These are phyloP conservation scores for Akebia trifoliata DNA, from an alignment of 164 flowering plant genomes.

Conservation along the genomic window DNA sequence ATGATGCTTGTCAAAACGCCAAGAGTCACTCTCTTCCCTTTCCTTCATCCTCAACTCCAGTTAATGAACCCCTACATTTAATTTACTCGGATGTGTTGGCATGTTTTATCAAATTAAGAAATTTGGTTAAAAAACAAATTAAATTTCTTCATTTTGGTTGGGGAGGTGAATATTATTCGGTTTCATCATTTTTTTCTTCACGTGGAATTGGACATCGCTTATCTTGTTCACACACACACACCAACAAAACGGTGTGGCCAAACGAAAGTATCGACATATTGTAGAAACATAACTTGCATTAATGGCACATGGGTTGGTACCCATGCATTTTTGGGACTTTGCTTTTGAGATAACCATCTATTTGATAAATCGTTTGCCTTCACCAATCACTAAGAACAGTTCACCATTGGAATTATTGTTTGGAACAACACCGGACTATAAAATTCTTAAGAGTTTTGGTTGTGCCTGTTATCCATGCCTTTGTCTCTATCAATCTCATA, in stretches of 20 bases:
- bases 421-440: background rate
- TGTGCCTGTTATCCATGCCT: constrained; percentile 9
- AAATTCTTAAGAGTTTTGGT: background rate
- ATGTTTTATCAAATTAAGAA: no score
- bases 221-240: no score
- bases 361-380: background rate
- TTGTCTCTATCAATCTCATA: constrained; percentile 3
- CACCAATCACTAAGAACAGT: background rate
- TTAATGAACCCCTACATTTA: background rate
- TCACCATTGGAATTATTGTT: constrained; percentile 7
- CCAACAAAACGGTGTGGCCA: no score
- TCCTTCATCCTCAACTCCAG: background rate
- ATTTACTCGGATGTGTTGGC: constrained; percentile 3
- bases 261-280: background rate
- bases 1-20: background rate
- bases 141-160: background rate
- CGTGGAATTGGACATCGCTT: no score
- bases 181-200: no score
- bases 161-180: background rate
- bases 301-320: background rate
- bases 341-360: background rate
- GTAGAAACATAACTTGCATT: background rate
- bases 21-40: background rate
- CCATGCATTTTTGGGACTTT: background rate
- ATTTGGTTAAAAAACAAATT: no score